Evolutionary conservation across 345 rosid genomes (phyloP).

Genomic region (Euclidium syriacum): DNA sequence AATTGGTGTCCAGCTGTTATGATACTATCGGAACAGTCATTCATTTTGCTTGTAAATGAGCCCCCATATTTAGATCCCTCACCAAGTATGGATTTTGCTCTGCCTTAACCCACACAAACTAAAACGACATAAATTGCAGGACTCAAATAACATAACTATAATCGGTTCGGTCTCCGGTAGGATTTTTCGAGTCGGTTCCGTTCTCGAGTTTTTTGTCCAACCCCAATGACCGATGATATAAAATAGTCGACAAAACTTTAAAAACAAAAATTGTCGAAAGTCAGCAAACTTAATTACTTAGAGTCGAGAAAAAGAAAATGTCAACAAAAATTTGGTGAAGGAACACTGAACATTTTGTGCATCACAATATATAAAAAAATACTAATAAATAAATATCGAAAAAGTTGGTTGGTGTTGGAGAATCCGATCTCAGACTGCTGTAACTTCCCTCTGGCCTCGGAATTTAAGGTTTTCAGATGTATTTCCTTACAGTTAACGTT

Average conservation of each 20-base stretch:
- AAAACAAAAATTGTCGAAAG: not conserved
- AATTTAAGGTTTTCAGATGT: constrained; percentile 27
- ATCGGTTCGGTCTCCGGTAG: too few relatives aligned
- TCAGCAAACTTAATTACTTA: too few relatives aligned
- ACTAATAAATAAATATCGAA: not conserved
- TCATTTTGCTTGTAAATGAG: not conserved
- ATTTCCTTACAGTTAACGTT: not conserved
- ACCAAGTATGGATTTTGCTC: not conserved
- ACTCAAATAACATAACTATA: too few relatives aligned
- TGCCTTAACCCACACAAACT: too few relatives aligned
- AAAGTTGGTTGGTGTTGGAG: constrained; percentile 13
- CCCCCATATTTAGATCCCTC: not conserved
- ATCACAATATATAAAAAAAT: not conserved
- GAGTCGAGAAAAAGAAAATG: not conserved
- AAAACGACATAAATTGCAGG: too few relatives aligned
- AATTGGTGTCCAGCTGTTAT: not conserved
- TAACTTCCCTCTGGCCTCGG: constrained; percentile 10
- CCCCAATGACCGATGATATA: too few relatives aligned
- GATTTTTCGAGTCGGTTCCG: too few relatives aligned
- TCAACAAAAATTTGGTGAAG: not conserved
- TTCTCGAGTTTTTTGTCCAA: too few relatives aligned
- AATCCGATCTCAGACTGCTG: constrained; percentile 8
- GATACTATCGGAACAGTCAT: not conserved
- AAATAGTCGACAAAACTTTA: not conserved
- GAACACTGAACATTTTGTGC: not conserved